These are phyloP conservation scores for Penicillium corylophilum DNA, from an alignment of 2,329 filamentous ascomycete species.

Conservation along the genomic window DNA sequence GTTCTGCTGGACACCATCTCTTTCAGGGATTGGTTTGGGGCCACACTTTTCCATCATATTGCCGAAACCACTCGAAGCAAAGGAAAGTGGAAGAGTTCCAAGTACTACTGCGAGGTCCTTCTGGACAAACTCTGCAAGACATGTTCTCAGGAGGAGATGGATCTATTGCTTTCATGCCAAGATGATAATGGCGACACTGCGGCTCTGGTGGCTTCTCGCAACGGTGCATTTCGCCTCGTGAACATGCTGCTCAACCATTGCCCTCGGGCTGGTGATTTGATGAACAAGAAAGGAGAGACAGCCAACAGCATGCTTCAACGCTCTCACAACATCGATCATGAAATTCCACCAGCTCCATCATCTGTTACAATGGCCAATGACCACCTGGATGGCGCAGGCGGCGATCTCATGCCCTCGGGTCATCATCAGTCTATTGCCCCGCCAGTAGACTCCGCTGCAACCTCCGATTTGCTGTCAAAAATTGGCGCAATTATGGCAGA, in stretches of 20 bases:
- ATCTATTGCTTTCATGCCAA: conserved; percentile 74
- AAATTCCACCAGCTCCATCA: conserved; percentile 67
- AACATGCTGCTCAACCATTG: conserved; percentile 69
- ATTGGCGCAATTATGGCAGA: conserved; percentile 69
- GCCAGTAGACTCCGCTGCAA: conserved; percentile 54
- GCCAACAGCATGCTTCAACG: conserved; percentile 80
- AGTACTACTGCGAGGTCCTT: conserved; percentile 91
- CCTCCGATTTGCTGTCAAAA: conserved; percentile 66
- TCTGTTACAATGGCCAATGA: conserved; percentile 54
- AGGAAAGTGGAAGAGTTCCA: conserved; percentile 81
- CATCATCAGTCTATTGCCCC: conserved; percentile 28
- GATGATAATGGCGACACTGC: conserved; percentile 90
- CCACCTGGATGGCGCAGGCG: conserved; percentile 31
- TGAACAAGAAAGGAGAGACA: conserved; percentile 76
- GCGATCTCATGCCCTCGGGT: conserved; percentile 29
- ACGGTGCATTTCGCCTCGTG: conserved; percentile 76
- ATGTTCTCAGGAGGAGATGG: conserved; percentile 72
- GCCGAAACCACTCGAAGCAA: conserved; percentile 82
- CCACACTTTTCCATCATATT: conserved; percentile 92
- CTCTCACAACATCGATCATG: conserved; percentile 66
- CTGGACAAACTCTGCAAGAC: conserved; percentile 82
- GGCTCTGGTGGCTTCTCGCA: conserved; percentile 80
- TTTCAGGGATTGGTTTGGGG: conserved; percentile 73
- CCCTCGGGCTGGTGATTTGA: conserved; percentile 72
- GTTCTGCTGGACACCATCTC: conserved; percentile 80